These are phyloP conservation scores for Flammula alnicola DNA, from an alignment of 1,284 basidiomycete genomes.

Conservation along the genomic window DNA sequence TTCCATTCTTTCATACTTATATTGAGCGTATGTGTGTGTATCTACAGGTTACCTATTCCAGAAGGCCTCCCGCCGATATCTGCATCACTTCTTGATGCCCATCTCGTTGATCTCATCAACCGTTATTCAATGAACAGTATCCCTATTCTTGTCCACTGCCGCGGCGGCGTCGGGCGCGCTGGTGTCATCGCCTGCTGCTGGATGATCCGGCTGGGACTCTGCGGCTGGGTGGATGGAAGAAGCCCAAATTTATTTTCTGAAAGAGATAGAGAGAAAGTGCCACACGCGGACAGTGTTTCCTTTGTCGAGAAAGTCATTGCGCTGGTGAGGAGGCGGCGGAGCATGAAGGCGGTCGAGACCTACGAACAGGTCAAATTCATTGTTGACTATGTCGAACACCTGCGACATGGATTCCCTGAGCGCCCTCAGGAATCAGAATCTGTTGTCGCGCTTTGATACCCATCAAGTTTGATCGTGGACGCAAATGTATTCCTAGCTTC, in stretches of 20 bases:
- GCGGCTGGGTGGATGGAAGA: too few relatives aligned
- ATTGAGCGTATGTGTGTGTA: too few relatives aligned
- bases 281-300: slow-evolving; percentile 50
- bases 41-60: slow-evolving; percentile 86
- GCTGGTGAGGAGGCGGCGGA: slow-evolving; percentile 76
- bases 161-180: slow-evolving; percentile 94
- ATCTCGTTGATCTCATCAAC: slow-evolving; percentile 74
- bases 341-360: slow-evolving; percentile 88
- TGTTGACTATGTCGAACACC: slow-evolving; percentile 76
- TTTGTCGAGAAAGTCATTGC: slow-evolving; percentile 78
- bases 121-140: slow-evolving; percentile 79
- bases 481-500: too few relatives aligned
- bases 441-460: too few relatives aligned
- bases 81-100: slow-evolving; percentile 65
- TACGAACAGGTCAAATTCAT: slow-evolving; percentile 91
- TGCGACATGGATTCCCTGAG: slow-evolving; percentile 13
- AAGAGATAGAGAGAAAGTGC: too few relatives aligned
- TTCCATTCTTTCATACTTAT: neutral
- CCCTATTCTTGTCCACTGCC: slow-evolving; percentile 87
- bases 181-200: slow-evolving; percentile 93
- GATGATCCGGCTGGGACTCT: slow-evolving; percentile 91
- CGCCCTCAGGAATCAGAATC: neutral
- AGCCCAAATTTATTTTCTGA: too few relatives aligned
- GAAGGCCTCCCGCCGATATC: slow-evolving; percentile 87
- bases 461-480: too few relatives aligned